These are phyloP conservation scores for Colletotrichum tanaceti DNA, from an alignment of 2,329 filamentous ascomycete genomes.

Conservation along the genomic window DNA sequence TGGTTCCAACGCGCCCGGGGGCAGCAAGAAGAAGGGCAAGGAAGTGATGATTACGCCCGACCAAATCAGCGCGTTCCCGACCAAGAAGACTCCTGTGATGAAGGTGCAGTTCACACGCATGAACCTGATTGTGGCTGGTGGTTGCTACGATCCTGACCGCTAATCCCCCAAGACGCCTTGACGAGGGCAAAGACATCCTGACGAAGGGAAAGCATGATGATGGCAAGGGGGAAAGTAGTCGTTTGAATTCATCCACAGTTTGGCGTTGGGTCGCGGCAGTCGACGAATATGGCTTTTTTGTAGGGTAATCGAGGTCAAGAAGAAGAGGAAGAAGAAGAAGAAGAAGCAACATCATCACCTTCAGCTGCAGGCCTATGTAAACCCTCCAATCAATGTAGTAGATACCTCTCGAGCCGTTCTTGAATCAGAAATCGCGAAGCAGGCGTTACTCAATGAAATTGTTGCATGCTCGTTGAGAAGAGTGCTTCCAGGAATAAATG, in stretches of 20 bases:
- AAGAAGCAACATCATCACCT: not conserved
- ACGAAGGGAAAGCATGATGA: not conserved
- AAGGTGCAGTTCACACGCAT: slow-evolving; percentile 94
- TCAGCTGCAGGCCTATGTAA: slow-evolving; percentile 23
- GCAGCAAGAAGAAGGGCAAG: slow-evolving; percentile 81
- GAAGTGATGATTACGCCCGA: slow-evolving; percentile 91
- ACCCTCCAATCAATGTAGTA: slow-evolving; percentile 26
- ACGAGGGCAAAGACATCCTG: not conserved
- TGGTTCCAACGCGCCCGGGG: slow-evolving; percentile 46
- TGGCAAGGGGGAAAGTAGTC: slow-evolving; percentile 4
- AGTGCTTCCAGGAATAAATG: not conserved
- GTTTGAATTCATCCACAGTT: slow-evolving; percentile 35
- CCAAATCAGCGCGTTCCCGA: slow-evolving; percentile 93
- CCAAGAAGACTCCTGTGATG: slow-evolving; percentile 95
- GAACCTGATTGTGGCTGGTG: slow-evolving; percentile 91
- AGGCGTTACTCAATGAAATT: not conserved
- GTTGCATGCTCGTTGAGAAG: too few species aligned
- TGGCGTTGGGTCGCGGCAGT: slow-evolving; percentile 36
- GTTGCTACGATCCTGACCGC: slow-evolving; percentile 71
- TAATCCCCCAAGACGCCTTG: slow-evolving; percentile 44
- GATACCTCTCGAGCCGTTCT: slow-evolving; percentile 5
- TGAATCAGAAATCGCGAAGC: not conserved
- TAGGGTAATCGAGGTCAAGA: slow-evolving; percentile 22
- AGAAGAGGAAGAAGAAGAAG: not conserved
- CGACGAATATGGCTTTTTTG: slow-evolving; percentile 17